Conservation (phyloP, 106 monocot genomes). For the Dendrobium huoshanense region DNA sequence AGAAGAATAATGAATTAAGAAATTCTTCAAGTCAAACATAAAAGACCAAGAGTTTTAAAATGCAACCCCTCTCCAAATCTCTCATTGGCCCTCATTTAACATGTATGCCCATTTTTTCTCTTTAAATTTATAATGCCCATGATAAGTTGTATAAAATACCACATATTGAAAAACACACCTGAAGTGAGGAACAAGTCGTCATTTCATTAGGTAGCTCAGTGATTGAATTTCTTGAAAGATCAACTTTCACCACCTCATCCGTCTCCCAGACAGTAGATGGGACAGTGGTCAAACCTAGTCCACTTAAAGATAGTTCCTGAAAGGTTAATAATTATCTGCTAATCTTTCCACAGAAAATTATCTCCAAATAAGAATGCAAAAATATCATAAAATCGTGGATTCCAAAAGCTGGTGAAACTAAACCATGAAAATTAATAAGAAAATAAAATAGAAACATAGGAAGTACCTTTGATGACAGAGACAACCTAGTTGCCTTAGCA, state of each 20-base stretch:
- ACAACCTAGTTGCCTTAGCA: conserved; percentile 56
- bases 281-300: conserved; percentile 58
- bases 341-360: not conserved
- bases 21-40: too few relatives aligned
- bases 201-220: conserved; percentile 56
- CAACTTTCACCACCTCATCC: conserved; percentile 67
- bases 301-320: conserved; percentile 81
- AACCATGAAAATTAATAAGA: not conserved
- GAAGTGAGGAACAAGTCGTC: conserved; percentile 56
- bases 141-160: not conserved
- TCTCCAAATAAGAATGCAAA: not conserved
- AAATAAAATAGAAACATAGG: not conserved
- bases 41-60: too few relatives aligned
- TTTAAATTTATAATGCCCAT: not conserved
- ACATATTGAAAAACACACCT: conserved; percentile 30
- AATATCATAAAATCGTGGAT: not conserved
- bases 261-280: conserved; percentile 74
- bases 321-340: not conserved
- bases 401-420: not conserved
- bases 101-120: not conserved
- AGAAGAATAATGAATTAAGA: too few relatives aligned
- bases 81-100: not conserved
- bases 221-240: conserved; percentile 88
- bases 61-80: not conserved
- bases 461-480: conserved; percentile 81